phyloP scores from a whole-genome alignment of 192 early-diverging fungal species.

The Gamsiella multidivaricata region DNA sequence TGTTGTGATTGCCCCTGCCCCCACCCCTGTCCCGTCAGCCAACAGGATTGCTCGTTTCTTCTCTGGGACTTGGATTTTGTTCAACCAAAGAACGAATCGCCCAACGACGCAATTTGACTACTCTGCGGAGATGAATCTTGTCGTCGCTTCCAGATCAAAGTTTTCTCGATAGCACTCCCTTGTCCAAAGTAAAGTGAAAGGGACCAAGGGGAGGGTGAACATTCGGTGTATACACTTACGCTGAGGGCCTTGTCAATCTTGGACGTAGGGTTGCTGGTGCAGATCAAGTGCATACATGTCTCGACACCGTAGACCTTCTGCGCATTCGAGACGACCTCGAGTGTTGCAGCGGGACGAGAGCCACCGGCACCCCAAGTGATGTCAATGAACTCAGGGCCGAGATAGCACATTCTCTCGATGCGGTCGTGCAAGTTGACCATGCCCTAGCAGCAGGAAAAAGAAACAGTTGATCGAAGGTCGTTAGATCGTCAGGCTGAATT shows the following conservation, averaged over 20 bases:
- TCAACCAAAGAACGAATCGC: too few relatives aligned
- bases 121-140: not conserved
- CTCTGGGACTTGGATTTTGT: too few relatives aligned
- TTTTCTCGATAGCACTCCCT: conserved; percentile 15
- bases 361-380: conserved; percentile 96
- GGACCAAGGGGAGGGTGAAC: not conserved
- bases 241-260: conserved; percentile 88
- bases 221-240: conserved; percentile 43
- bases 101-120: too few relatives aligned
- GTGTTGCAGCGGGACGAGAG: conserved; percentile 84
- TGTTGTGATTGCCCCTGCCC: conserved; percentile 1
- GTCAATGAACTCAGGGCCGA: conserved; percentile 89
- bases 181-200: not conserved
- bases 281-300: conserved; percentile 98
- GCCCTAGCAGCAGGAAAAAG: conserved; percentile 66
- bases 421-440: conserved; percentile 97
- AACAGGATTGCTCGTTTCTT: not conserved
- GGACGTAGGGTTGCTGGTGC: conserved; percentile 94
- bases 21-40: not conserved
- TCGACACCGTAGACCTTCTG: conserved; percentile 95
- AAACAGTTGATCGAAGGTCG: not conserved
- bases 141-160: too few relatives aligned
- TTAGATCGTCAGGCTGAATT: too few relatives aligned
- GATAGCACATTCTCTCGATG: conserved; percentile 94
- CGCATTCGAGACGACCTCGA: conserved; percentile 89